phyloP scores from a whole-genome alignment of 768 basidiomycete genomes.

The Auricularia cornea region DNA sequence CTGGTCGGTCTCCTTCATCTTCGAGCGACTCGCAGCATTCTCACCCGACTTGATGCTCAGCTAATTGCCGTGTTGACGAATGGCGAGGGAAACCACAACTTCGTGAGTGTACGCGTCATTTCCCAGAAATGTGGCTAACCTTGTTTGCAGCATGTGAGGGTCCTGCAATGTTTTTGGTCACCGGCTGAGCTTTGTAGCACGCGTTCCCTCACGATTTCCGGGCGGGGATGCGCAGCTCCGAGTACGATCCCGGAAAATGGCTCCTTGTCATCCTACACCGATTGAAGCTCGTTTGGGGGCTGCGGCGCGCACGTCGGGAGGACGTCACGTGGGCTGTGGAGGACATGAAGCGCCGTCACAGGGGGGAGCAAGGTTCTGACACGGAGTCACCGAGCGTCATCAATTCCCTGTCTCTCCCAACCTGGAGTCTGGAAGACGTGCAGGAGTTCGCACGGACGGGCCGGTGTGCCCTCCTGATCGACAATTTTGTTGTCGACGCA shows the following conservation, averaged over 20 bases:
- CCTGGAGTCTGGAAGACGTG: conserved; percentile 20
- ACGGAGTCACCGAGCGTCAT: background rate
- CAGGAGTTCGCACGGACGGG: conserved; percentile 11
- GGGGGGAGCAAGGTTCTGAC: background rate
- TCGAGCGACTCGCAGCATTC: no score
- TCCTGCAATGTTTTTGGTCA: background rate
- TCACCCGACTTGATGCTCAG: conserved; percentile 26
- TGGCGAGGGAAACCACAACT: conserved; percentile 76
- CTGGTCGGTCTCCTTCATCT: no score
- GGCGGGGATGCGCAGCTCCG: conserved; percentile 47
- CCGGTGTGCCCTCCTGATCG: conserved; percentile 46
- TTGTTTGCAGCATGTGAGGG: conserved; percentile 35
- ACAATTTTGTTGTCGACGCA: conserved; percentile 54
- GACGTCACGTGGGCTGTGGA: conserved; percentile 42
- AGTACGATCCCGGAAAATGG: conserved; percentile 84
- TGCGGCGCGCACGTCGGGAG: conserved; percentile 40
- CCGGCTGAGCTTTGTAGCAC: conserved; percentile 35
- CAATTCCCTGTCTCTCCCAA: conserved; percentile 36
- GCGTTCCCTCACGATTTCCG: conserved; percentile 74
- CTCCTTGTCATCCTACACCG: conserved; percentile 48
- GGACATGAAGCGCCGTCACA: conserved; percentile 40
- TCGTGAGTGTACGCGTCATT: conserved; percentile 34
- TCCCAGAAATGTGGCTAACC: background rate
- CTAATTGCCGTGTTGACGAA: conserved; percentile 59
- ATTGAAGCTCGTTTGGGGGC: conserved; percentile 37